Percentiles rank a stretch among this genome's conserved stretches.
These are phyloP conservation scores for Puccinia horiana DNA, from an alignment of 1,284 basidiomycete genomes.

Conservation along the genomic window DNA sequence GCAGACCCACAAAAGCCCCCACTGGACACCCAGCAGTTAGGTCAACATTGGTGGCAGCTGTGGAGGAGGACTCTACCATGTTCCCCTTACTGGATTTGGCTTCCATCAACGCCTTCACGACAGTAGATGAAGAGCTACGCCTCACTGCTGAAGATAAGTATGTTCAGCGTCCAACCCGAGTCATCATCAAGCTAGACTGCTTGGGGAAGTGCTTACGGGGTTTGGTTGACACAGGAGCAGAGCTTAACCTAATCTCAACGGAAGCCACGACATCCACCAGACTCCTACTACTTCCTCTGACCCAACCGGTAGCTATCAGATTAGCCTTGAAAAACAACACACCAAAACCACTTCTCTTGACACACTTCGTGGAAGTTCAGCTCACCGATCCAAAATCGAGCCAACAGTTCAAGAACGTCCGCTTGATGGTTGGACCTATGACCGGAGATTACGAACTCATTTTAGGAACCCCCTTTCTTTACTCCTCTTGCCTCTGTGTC, in stretches of 20 bases:
- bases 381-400: background rate
- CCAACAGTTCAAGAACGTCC: background rate
- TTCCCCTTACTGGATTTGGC: too few relatives aligned
- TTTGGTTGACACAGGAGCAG: background rate
- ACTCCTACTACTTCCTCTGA: background rate
- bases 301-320: background rate
- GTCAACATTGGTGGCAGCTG: too few relatives aligned
- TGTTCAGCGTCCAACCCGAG: background rate
- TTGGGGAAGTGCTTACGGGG: background rate
- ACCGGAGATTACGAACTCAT: constrained; percentile 1
- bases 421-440: background rate
- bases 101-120: too few relatives aligned
- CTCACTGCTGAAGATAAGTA: too few relatives aligned
- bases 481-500: background rate
- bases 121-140: too few relatives aligned
- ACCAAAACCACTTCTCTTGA: background rate
- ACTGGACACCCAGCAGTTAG: too few relatives aligned
- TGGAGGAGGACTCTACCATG: background rate
- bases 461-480: background rate
- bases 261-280: background rate
- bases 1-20: too few relatives aligned
- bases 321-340: background rate
- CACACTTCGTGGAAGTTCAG: background rate
- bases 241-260: background rate
- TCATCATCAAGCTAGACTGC: background rate